Conservation (phyloP, 1,139 yeast genomes). For the Zygoascus sp. region DNA sequence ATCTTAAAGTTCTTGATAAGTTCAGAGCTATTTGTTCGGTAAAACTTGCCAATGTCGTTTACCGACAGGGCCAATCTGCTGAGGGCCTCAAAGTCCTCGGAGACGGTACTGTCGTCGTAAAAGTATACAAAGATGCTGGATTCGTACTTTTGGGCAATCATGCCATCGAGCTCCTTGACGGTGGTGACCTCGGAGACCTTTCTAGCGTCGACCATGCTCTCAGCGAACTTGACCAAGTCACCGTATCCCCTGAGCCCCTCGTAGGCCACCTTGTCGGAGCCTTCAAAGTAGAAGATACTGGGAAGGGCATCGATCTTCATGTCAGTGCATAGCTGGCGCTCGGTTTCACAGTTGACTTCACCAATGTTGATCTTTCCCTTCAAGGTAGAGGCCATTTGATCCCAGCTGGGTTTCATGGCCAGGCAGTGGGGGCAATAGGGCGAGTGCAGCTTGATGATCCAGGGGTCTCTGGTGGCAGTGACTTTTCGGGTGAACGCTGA, state of each 20-base stretch:
- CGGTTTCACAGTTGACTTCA: slow-evolving; percentile 39
- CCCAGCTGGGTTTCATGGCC: slow-evolving; percentile 38
- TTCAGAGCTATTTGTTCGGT: slow-evolving; percentile 31
- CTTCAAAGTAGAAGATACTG: slow-evolving; percentile 32
- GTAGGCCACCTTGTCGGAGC: slow-evolving; percentile 32
- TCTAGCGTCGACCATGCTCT: slow-evolving; percentile 29
- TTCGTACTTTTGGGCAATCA: slow-evolving; percentile 11
- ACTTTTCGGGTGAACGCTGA: slow-evolving; percentile 23
- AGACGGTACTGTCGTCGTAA: slow-evolving; percentile 36
- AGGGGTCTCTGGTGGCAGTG: slow-evolving; percentile 30
- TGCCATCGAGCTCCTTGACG: slow-evolving; percentile 19
- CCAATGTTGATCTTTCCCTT: slow-evolving; percentile 37
- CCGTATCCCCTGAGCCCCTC: slow-evolving; percentile 34
- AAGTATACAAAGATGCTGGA: slow-evolving; percentile 35
- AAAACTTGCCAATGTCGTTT: slow-evolving; percentile 35
- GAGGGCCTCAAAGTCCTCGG: slow-evolving; percentile 40
- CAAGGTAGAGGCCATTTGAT: slow-evolving; percentile 32
- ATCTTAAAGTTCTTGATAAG: slow-evolving; percentile 32
- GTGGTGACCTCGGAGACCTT: slow-evolving; percentile 28
- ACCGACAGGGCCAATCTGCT: slow-evolving; percentile 33
- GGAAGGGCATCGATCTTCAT: slow-evolving; percentile 33
- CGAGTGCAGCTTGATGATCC: slow-evolving; percentile 41
- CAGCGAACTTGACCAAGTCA: slow-evolving; percentile 33
- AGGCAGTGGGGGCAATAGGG: slow-evolving; percentile 39
- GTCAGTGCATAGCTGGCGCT: slow-evolving; percentile 33